Percentiles rank a stretch among this genome's conserved stretches.
phyloP scores from a whole-genome alignment of 2,329 filamentous ascomycete genomes.

The Clarireedia paspali region DNA sequence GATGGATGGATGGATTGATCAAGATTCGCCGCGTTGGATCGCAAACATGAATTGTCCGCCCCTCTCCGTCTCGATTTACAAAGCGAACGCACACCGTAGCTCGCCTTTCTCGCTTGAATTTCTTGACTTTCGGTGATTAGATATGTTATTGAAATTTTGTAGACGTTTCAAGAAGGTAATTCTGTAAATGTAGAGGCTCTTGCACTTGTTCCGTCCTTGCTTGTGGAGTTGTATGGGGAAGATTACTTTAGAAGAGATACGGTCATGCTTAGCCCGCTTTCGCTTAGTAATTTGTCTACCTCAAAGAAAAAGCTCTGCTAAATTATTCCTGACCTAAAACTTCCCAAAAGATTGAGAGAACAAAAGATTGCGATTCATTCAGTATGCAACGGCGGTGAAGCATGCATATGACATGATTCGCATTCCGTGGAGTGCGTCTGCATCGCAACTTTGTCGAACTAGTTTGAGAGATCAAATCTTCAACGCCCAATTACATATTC shows the following conservation, averaged over 20 bases:
- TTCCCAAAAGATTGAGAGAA: too few species aligned
- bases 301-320: neutral
- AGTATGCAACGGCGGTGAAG: too few species aligned
- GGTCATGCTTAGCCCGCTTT: constrained; percentile 12
- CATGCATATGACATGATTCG: too few species aligned
- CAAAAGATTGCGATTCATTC: too few species aligned
- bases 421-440: too few species aligned
- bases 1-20: too few species aligned
- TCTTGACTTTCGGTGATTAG: neutral
- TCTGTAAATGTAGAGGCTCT: neutral
- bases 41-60: neutral
- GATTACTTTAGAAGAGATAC: constrained; percentile 20
- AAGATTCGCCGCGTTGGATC: neutral
- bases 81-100: too few species aligned
- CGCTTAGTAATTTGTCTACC: constrained; percentile 16
- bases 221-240: constrained; percentile 23
- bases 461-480: too few species aligned
- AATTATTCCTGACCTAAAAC: constrained; percentile 8
- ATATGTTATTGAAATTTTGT: constrained; percentile 9
- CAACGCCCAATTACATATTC: too few species aligned
- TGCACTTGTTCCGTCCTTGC: constrained; percentile 11
- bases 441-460: too few species aligned
- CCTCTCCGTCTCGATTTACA: neutral
- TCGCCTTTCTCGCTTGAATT: neutral
- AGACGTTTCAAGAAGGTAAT: neutral